Base-by-base conservation (phyloP, 352 stramenopile species). In the Phytophthora tubulina region DNA sequence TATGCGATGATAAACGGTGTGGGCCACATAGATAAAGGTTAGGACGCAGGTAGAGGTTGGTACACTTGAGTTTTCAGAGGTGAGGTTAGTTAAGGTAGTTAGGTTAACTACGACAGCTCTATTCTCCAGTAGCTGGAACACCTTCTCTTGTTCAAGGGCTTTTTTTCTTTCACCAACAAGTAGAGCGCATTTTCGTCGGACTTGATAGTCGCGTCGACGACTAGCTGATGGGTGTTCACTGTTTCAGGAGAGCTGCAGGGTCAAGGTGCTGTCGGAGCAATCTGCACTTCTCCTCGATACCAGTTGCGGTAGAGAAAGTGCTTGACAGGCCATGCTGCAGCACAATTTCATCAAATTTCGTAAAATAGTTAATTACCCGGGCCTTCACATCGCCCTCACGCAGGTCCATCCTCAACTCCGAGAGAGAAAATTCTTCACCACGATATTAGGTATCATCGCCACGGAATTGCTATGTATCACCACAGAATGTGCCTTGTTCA, bases 141-240 rank as follows among this genome's bases (percentile, higher is more conserved):
- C 9, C 11, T 71, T 72, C 10, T 76, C 68, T 30, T 76, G 63
- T 45, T 76, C 63, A 4, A 74, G 44, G 2, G 60, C 59, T n/a
- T 76, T 74, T 5, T 71, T 27, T 1, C 68, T 3, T 59, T 65
- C 0, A 72, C 36, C 2, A 76, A 15, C 4, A 35, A 33, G 46
- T 74, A 76, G 3, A 76, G 2, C 15, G n/a, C 17, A 14, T 58
- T 30, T 48, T 66, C 54, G 11, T 69, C 44, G 3, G 42, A 30
- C 6, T 70, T 63, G 15, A 58, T 45, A 0, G 9, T 7, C 0
- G 3, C 3, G 6, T 73, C 61, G 0, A 53, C 55, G 14, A 72
- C 44, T 2, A 50, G 64, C 2, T 61, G 42, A 3, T 71, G 59
- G 3, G 39, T 13, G 4, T 77, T 59, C 0, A 77, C 56, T 5